Percentiles rank a stretch among this genome's conserved stretches.
These are phyloP conservation scores for Monilinia laxa DNA, from an alignment of 2,329 filamentous ascomycete species.

Conservation along the genomic window DNA sequence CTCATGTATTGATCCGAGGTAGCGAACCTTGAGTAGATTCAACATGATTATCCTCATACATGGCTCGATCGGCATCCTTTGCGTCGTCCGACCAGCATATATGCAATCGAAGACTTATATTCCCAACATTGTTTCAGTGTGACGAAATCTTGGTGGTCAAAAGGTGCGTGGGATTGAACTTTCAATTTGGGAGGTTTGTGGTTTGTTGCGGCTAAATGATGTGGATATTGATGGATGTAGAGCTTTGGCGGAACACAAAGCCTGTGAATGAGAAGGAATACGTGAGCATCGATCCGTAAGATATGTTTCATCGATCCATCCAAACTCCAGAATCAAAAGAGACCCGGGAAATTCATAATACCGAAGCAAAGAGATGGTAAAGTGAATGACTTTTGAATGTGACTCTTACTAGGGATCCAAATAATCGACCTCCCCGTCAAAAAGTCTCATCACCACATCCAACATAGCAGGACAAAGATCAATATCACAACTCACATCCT, in stretches of 20 bases:
- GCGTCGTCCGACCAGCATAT: slow-evolving; percentile 23
- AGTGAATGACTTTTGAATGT: slow-evolving; percentile 23
- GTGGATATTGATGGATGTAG: slow-evolving; percentile 25
- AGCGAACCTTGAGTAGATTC: slow-evolving; percentile 24
- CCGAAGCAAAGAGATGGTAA: slow-evolving; percentile 24
- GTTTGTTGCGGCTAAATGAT: not conserved
- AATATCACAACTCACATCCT: slow-evolving; percentile 33
- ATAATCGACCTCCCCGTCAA: slow-evolving; percentile 40
- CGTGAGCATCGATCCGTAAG: slow-evolving; percentile 37
- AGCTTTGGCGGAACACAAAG: slow-evolving; percentile 31
- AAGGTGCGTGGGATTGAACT: not conserved
- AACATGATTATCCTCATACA: slow-evolving; percentile 30
- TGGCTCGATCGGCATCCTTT: slow-evolving; percentile 29
- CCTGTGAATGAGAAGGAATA: slow-evolving; percentile 32
- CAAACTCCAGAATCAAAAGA: slow-evolving; percentile 12
- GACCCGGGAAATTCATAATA: slow-evolving; percentile 15
- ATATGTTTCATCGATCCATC: not conserved
- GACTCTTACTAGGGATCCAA: slow-evolving; percentile 36
- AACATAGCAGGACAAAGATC: slow-evolving; percentile 40
- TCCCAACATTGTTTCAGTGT: not conserved
- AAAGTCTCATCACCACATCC: slow-evolving; percentile 38
- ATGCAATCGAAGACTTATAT: not conserved
- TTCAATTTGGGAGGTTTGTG: not conserved
- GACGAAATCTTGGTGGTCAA: not conserved
- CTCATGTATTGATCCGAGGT: slow-evolving; percentile 34